Percentiles rank a stretch among this genome's conserved stretches.
Evolutionary conservation across 352 stramenopile genomes (phyloP).

Genomic region (Globisporangium viniferum): DNA sequence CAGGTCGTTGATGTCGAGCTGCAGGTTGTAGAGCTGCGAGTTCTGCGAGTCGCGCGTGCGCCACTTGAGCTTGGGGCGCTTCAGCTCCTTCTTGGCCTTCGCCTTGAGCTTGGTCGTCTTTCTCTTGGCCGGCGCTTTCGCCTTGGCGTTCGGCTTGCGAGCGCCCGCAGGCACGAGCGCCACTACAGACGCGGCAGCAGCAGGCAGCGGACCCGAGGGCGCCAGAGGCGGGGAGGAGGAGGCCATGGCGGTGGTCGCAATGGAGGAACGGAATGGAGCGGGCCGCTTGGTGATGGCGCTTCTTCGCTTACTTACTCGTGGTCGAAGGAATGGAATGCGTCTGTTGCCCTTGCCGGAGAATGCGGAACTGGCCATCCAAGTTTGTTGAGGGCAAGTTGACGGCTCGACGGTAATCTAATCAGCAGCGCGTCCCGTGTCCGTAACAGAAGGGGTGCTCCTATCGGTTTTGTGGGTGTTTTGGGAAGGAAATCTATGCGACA

Average conservation of each 20-base stretch:
- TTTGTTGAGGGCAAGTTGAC: background rate
- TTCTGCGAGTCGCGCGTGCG: constrained; percentile 47
- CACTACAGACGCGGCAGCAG: background rate
- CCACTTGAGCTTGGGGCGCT: constrained; percentile 50
- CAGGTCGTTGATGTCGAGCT: constrained; percentile 46
- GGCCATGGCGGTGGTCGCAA: background rate
- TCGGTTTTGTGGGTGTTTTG: background rate
- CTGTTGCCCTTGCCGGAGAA: background rate
- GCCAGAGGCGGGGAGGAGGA: background rate
- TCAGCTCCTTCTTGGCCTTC: background rate
- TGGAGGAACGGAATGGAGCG: background rate
- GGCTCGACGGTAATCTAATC: constrained; percentile 2
- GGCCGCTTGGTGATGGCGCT: background rate
- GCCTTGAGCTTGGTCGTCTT: background rate
- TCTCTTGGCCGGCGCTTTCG: background rate
- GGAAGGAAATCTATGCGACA: background rate
- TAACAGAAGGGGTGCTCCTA: background rate
- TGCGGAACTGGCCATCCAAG: background rate
- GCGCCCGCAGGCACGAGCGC: background rate
- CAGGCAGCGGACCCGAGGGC: background rate
- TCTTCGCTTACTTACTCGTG: background rate
- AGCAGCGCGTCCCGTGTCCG: background rate
- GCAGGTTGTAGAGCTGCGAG: constrained; percentile 56
- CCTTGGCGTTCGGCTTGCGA: background rate
- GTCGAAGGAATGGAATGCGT: background rate